A percentile compares a stretch with the other conserved stretches of the same genome.
Evolutionary conservation across 225 moss, liverwort and hornwort genomes (phyloP).

Genomic region (Polytrichum formosum): DNA sequence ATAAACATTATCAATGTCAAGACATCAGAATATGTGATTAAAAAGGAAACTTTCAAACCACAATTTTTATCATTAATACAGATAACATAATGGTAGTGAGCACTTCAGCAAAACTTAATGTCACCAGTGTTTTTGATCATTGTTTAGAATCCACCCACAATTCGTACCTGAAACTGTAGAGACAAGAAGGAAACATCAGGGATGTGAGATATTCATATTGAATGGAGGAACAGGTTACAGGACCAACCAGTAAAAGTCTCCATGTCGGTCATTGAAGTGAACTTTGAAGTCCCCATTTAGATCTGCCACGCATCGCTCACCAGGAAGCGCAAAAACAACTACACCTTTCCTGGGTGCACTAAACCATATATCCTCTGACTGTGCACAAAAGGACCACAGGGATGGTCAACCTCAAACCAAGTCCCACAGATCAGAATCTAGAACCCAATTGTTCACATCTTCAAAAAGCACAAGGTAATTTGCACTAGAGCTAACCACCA

Average conservation of each 20-base stretch:
- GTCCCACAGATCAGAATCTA: no score
- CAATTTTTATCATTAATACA: slow-evolving; percentile 6
- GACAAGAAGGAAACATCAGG: no score
- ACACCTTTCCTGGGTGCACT: slow-evolving; percentile 96
- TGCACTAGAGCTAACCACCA: no score
- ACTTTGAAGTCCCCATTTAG: slow-evolving; percentile 91
- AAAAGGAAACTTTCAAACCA: no score
- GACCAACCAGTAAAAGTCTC: slow-evolving; percentile 94
- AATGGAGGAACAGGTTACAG: neutral
- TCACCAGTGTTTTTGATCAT: no score
- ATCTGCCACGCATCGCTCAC: slow-evolving; percentile 96
- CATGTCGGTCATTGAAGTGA: slow-evolving; percentile 89
- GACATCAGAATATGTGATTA: no score
- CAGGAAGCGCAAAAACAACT: slow-evolving; percentile 95
- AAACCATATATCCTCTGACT: slow-evolving; percentile 99
- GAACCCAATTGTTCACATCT: no score
- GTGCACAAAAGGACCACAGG: slow-evolving; percentile 12
- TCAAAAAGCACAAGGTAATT: no score
- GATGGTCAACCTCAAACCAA: no score
- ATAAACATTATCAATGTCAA: neutral
- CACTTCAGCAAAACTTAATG: neutral
- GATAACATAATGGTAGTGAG: neutral
- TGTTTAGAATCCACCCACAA: no score
- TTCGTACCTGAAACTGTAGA: no score
- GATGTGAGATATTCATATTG: neutral